Base-by-base conservation (phyloP, 1,284 basidiomycete species). In the Schizophyllum amplum region DNA sequence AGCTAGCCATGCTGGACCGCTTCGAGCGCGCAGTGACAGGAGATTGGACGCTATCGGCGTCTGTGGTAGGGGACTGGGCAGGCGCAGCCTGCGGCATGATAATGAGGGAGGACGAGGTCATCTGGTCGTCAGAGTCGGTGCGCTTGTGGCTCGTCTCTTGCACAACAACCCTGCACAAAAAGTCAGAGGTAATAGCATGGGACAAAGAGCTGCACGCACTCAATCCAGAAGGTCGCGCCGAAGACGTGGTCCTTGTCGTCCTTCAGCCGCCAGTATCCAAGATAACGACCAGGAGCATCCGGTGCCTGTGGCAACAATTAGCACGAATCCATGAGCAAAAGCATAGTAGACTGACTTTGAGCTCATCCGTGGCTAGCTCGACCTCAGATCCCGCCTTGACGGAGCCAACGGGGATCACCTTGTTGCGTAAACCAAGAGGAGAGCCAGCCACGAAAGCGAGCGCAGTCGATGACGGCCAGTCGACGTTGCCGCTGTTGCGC, bases 191-290 rank as follows among this genome's bases (percentile, higher is more conserved):
- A n/a, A n/a, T n/a, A 24, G 11, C 42, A 13, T 21, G 25, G 48
- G 24, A 27, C 17, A 24, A 23, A 53, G 54, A 50, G 63, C 66
- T 60, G 55, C n/a, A 74, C 75, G 64, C 59, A 90, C 87, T 87
- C 84, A 24, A 88, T 79, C 87, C 87, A 90, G 20, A 92, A 75
- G 59, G 78, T 84, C 50, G 83, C 77, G 5, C 90, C 90, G 63
- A 93, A 93, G 48, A 81, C 66, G 51, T 75, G 76, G 5, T 79
- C 79, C 13, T 76, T 64, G 1, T 76, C 78, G 64, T 87, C 82
- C 60, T 73, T 80, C 56, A 93, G 68, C 26, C 83, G 75, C 87
- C 88, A 93, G 63, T 88, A 90, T 55, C 85, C 78, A 55, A 85
- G 78, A 69, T 90, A 90, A 55, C 80, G 78, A 13, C 89, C 89